Evolutionary conservation across 176 grass and related monocot species (phyloP), one percentile per base, ranked within the genome.

Genomic region (Cenchrus fungigraminus): DNA sequence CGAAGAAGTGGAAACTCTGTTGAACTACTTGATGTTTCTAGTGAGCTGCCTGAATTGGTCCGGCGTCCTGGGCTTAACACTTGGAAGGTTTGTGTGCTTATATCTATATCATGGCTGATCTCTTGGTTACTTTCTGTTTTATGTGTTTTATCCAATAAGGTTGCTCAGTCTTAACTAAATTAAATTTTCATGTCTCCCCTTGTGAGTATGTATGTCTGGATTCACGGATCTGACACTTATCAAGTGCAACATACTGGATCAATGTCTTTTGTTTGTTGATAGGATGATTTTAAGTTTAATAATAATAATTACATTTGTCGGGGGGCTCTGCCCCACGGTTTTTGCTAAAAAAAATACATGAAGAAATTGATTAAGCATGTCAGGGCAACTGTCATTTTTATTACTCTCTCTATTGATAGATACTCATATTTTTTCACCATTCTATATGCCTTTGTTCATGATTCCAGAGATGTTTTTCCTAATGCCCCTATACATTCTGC

Each of bases 11-110:
- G 90, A 54, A 85, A 74, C 80, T 98, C 91, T 59, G 78, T 98
- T 86, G 90, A 95, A 80, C 83, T 98, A 57, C 86, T 98, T 81
- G 91, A 98, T 89, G 93, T 98, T 83, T 98, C 91, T 73, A 54
- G 43, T 65, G 91, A 98, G 81, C 71, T 95, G 71, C 74, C 78
- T 78, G 96, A 89, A 76, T 87, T 98, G 86, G 78, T 94, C 58
- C 81, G 86, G 15, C 89, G 96, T 16, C 93, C 91, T 67, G 96
- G 96, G 76, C 85, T 92, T 71, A 84, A 34, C 55, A 92, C 89
- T 76, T 98, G 96, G 93, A 98, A 98, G 96, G 93, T 98, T 29
- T 84, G 83, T 71, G 74, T 65, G n/a, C 77, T 50, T 44, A 63
- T 90, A 42, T 62, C 20, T 67, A 42, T 46, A 73, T 19, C 43